A percentile compares a stretch with the other conserved stretches of the same genome.
Conservation (phyloP, 305 asterid species). For the Fraxinus latifolia region DNA sequence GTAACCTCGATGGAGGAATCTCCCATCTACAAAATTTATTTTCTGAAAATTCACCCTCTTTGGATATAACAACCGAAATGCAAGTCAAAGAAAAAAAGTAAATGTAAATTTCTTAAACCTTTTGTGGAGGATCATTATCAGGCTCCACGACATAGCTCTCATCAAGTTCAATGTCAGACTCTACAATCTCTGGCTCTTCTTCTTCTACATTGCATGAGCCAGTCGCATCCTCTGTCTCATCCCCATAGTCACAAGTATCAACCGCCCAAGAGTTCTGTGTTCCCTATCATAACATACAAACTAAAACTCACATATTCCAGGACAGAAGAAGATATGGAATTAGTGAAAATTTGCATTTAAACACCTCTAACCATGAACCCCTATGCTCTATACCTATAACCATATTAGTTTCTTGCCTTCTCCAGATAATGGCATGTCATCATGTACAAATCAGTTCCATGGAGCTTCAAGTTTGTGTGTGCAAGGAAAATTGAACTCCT, state of each 20-base stretch:
- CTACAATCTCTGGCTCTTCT: constrained; percentile 82
- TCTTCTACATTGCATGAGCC: constrained; percentile 40
- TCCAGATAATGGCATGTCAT: background rate
- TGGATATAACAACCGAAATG: background rate
- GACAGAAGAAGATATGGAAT: background rate
- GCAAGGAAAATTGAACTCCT: background rate
- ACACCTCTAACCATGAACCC: background rate
- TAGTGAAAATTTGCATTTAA: background rate
- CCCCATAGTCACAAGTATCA: constrained; percentile 69
- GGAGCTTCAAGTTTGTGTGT: background rate
- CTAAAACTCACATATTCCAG: background rate
- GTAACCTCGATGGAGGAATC: constrained; percentile 75
- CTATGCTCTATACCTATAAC: background rate
- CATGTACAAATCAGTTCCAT: background rate
- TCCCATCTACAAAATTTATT: constrained; percentile 63
- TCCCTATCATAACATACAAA: constrained; percentile 5
- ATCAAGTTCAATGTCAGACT: constrained; percentile 85
- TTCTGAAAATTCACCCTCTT: background rate
- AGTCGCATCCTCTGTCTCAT: constrained; percentile 40
- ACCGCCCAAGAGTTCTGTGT: constrained; percentile 54
- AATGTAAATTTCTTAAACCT: constrained; percentile 36
- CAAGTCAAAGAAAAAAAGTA: background rate
- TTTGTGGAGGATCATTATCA: constrained; percentile 76
- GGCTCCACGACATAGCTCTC: constrained; percentile 78
- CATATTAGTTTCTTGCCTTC: background rate